Evolutionary conservation across 176 grass and related monocot species (phyloP).

Genomic region (Thinopyrum elongatum): DNA sequence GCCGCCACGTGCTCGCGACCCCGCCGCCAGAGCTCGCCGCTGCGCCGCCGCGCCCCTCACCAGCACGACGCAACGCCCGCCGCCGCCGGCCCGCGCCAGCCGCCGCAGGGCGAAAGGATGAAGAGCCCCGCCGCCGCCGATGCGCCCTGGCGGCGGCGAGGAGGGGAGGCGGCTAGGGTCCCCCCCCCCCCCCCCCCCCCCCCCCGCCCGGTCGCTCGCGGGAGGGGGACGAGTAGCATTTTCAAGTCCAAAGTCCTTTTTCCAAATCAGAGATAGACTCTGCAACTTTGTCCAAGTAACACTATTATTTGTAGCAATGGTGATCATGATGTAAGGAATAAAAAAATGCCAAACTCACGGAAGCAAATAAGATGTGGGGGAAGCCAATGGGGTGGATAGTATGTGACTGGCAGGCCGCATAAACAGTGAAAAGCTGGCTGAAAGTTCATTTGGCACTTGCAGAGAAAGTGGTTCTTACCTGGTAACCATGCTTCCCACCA

Average conservation of each 20-base stretch:
- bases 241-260: neutral
- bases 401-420: neutral
- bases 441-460: neutral
- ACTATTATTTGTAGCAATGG: neutral
- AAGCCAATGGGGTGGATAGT: neutral
- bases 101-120: no score
- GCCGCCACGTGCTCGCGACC: no score
- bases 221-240: no score
- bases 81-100: no score
- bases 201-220: no score
- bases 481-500: conserved; percentile 84
- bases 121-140: no score
- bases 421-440: conserved; percentile 2
- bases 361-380: neutral
- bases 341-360: neutral
- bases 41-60: no score
- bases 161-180: no score
- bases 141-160: no score
- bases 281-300: neutral
- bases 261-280: neutral
- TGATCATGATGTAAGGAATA: neutral
- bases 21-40: no score
- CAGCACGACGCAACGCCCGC: no score
- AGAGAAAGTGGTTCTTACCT: conserved; percentile 38
- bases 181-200: no score